Evolutionary conservation across 2,329 filamentous ascomycete species (phyloP).

Genomic region (Aspergillus aculeatus): DNA sequence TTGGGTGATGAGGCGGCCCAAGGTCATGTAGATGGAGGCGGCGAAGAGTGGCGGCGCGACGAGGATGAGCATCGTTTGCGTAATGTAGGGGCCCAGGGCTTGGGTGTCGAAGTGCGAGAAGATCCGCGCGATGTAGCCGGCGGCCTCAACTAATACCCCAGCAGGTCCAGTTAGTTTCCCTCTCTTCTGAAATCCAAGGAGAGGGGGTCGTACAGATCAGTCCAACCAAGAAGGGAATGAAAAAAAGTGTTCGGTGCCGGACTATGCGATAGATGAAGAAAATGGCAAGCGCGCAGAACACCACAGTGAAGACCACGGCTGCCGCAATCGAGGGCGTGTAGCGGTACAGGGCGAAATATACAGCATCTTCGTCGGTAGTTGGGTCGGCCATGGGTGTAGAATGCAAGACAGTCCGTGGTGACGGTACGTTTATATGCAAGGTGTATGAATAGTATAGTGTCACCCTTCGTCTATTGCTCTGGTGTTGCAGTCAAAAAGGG

Average conservation of each 20-base stretch:
- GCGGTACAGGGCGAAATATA: conserved; percentile 39
- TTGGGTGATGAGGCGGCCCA: conserved; percentile 26
- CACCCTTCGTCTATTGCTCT: too few species aligned
- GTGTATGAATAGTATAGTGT: background rate
- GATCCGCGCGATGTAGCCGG: conserved; percentile 28
- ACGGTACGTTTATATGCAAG: too few species aligned
- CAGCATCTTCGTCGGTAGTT: background rate
- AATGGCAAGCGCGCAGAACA: conserved; percentile 27
- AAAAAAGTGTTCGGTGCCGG: conserved; percentile 31
- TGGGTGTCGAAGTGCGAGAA: conserved; percentile 26
- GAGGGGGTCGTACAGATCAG: conserved; percentile 29
- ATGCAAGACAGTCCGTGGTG: background rate
- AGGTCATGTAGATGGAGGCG: conserved; percentile 32
- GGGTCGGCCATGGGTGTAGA: background rate
- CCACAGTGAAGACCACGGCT: conserved; percentile 17
- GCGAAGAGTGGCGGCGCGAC: conserved; percentile 32
- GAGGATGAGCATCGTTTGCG: conserved; percentile 32
- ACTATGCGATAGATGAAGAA: conserved; percentile 18
- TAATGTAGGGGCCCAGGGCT: conserved; percentile 27
- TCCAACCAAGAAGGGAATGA: conserved; percentile 30
- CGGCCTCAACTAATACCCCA: conserved; percentile 19
- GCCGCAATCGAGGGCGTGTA: conserved; percentile 29
- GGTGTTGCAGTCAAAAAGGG: too few species aligned
- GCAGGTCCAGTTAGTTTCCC: background rate
- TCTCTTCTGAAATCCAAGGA: background rate